Conservation (phyloP, 805 yeast genomes). For the Saccharomycopsis guyanensis region DNA sequence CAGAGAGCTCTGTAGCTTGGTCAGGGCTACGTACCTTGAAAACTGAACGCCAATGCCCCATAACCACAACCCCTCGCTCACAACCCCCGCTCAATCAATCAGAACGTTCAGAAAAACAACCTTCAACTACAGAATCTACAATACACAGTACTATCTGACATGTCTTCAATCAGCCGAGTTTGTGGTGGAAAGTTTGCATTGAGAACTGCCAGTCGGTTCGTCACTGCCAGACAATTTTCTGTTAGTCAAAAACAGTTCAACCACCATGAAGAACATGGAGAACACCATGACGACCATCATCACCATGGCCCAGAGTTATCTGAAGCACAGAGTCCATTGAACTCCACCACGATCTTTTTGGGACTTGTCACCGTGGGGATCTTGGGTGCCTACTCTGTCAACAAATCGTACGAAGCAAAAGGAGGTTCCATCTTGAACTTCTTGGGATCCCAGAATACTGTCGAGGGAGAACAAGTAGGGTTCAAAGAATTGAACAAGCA, state of each 20-base stretch:
- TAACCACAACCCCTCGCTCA: too few species aligned
- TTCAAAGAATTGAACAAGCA: conserved; percentile 2
- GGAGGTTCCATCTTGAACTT: conserved; percentile 13
- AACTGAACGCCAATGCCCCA: too few species aligned
- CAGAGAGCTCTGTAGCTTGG: too few species aligned
- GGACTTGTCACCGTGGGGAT: conserved; percentile 9
- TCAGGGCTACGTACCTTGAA: too few species aligned
- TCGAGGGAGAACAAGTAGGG: conserved; percentile 2
- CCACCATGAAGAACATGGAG: conserved; percentile 16
- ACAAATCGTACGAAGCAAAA: conserved; percentile 7
- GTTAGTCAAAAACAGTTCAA: background rate
- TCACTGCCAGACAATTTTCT: background rate
- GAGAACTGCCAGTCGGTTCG: background rate
- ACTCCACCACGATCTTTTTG: conserved; percentile 8
- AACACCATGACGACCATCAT: conserved; percentile 13
- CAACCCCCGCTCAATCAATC: background rate
- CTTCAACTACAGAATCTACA: background rate
- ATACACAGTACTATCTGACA: background rate
- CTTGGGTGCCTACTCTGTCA: conserved; percentile 11
- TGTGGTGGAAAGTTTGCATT: background rate
- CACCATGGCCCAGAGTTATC: conserved; percentile 19
- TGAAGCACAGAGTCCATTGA: conserved; percentile 14
- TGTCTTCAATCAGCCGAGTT: background rate
- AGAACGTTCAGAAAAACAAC: background rate
- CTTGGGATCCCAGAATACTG: conserved; percentile 9